Conservation (phyloP, 2,329 filamentous ascomycete genomes). For the Sphaerulina musiva region DNA sequence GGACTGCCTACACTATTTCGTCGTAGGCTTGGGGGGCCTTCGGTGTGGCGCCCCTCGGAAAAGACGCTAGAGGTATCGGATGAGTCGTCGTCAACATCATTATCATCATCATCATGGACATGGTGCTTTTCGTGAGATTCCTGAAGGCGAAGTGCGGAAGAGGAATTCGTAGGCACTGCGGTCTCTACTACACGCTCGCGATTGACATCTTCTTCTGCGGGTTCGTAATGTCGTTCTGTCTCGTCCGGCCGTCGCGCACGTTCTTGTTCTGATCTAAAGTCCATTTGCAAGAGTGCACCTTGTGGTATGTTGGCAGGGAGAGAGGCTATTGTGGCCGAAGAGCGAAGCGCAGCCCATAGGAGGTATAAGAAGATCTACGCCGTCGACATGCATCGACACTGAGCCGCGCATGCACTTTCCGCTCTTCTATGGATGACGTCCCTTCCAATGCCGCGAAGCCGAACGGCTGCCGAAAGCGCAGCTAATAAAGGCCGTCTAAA, state of each 20-base stretch:
- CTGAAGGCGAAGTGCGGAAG: background rate
- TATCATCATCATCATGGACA: background rate
- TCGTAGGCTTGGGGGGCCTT: constrained; percentile 19
- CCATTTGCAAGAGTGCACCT: background rate
- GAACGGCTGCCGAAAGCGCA: background rate
- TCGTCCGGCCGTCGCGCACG: constrained; percentile 1
- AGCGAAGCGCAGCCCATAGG: too few species aligned
- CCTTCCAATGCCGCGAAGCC: background rate
- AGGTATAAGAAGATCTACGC: background rate
- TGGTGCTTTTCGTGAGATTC: constrained; percentile 1
- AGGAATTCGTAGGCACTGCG: background rate
- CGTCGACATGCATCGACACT: background rate
- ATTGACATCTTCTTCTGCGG: background rate
- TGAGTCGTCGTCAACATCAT: constrained; percentile 1
- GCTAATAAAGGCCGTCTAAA: background rate
- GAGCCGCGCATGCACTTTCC: background rate
- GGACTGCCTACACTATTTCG: constrained; percentile 4
- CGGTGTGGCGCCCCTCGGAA: constrained; percentile 20
- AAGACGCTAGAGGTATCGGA: constrained; percentile 17
- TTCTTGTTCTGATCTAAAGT: constrained; percentile 4
- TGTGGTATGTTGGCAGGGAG: background rate
- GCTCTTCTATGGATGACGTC: background rate
- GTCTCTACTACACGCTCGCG: background rate
- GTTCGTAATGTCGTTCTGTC: constrained; percentile 1
- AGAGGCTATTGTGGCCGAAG: background rate